A percentile compares a stretch with the other conserved stretches of the same genome.
These are phyloP conservation scores for Leccinellum rugosiceps DNA, from an alignment of 768 basidiomycete genomes.

Conservation along the genomic window DNA sequence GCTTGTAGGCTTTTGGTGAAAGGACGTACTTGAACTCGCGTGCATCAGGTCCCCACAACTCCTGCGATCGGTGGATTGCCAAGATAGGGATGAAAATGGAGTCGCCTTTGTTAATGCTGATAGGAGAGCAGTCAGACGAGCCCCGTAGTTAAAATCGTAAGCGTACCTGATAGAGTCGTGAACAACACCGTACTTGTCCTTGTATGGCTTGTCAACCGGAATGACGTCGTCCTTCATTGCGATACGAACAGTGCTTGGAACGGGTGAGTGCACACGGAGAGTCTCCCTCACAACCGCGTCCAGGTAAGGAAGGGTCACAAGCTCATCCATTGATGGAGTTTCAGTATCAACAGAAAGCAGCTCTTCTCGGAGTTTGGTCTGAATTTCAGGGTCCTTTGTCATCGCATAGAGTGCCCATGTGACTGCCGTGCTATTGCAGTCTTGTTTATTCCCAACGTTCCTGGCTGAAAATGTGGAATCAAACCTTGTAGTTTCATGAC, in stretches of 20 bases:
- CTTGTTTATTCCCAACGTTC: neutral
- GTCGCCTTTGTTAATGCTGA: slow-evolving; percentile 45
- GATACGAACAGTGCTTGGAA: slow-evolving; percentile 40
- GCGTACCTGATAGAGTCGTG: slow-evolving; percentile 38
- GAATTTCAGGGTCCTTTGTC: slow-evolving; percentile 43
- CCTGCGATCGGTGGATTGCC: slow-evolving; percentile 47
- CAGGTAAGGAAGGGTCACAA: slow-evolving; percentile 66
- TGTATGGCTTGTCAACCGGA: slow-evolving; percentile 46
- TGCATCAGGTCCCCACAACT: slow-evolving; percentile 64
- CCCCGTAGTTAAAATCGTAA: neutral
- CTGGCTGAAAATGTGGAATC: neutral
- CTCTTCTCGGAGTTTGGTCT: slow-evolving; percentile 58
- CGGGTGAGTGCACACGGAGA: slow-evolving; percentile 53
- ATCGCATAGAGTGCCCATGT: slow-evolving; percentile 63
- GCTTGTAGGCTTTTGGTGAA: neutral
- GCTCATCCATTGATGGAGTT: slow-evolving; percentile 65
- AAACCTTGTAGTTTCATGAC: slow-evolving; percentile 1
- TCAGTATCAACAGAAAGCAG: slow-evolving; percentile 49
- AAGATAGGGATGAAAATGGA: slow-evolving; percentile 48
- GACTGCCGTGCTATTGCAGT: slow-evolving; percentile 33
- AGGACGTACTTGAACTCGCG: slow-evolving; percentile 48
- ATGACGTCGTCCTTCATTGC: slow-evolving; percentile 53
- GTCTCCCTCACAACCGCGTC: slow-evolving; percentile 62
- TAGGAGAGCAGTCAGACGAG: neutral
- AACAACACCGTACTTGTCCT: slow-evolving; percentile 41